These are phyloP conservation scores for Coniochaeta sp. DNA, from an alignment of 2,329 filamentous ascomycete species.

Conservation along the genomic window DNA sequence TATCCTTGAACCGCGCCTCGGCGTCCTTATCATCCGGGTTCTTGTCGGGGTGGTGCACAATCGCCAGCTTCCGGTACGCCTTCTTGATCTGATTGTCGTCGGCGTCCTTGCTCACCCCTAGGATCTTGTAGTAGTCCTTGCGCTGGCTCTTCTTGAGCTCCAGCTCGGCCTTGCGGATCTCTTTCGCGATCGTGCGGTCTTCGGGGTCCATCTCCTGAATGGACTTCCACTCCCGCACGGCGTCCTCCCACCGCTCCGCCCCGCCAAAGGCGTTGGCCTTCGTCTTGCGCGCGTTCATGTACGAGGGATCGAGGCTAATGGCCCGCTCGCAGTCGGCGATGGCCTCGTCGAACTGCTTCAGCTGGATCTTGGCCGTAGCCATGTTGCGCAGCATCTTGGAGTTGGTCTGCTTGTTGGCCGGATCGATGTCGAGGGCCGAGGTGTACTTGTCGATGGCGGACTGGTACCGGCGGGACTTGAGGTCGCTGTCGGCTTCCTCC, in stretches of 20 bases:
- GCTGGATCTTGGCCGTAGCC: slow-evolving; percentile 73
- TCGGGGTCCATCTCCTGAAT: slow-evolving; percentile 77
- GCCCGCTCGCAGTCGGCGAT: slow-evolving; percentile 83
- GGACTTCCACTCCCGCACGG: slow-evolving; percentile 80
- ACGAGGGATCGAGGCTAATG: slow-evolving; percentile 72
- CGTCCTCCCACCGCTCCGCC: slow-evolving; percentile 86
- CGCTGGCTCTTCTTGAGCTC: slow-evolving; percentile 96
- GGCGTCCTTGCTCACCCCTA: slow-evolving; percentile 80
- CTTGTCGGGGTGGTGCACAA: slow-evolving; percentile 95
- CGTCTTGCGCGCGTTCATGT: slow-evolving; percentile 87
- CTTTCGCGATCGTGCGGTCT: slow-evolving; percentile 73
- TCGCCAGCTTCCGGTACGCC: slow-evolving; percentile 91
- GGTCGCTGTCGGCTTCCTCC: slow-evolving; percentile 83
- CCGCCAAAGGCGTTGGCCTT: slow-evolving; percentile 85
- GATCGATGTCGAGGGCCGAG: slow-evolving; percentile 76
- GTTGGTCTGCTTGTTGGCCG: slow-evolving; percentile 84
- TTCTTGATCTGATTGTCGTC: slow-evolving; percentile 85
- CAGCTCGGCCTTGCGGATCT: slow-evolving; percentile 83
- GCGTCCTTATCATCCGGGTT: slow-evolving; percentile 81
- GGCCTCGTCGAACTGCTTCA: slow-evolving; percentile 77
- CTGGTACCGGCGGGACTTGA: slow-evolving; percentile 77
- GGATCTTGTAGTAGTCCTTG: slow-evolving; percentile 99
- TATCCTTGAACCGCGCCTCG: slow-evolving; percentile 93
- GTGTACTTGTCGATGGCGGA: slow-evolving; percentile 80
- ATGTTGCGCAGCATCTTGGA: slow-evolving; percentile 93